These are phyloP conservation scores for Ettlia oleoabundans DNA, from an alignment of 139 green algal species.

Conservation along the genomic window DNA sequence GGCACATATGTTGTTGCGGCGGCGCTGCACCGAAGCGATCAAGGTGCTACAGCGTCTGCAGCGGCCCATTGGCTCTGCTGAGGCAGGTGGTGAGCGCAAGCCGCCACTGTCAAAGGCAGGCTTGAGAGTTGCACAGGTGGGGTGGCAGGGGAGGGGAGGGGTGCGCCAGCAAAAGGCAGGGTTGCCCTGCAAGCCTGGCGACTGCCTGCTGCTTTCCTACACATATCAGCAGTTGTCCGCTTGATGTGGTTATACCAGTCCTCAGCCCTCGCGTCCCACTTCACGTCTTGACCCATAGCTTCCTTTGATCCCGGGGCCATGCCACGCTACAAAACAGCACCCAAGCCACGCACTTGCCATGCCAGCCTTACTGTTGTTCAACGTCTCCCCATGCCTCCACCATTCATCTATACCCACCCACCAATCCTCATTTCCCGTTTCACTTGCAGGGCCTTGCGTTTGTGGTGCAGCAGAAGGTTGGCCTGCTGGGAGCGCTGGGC, in stretches of 20 bases:
- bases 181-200: background rate
- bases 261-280: too few relatives aligned
- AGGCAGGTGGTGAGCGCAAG: background rate
- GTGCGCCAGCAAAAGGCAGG: background rate
- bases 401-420: too few relatives aligned
- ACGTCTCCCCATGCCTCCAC: too few relatives aligned
- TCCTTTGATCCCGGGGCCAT: too few relatives aligned
- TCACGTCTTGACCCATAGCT: too few relatives aligned
- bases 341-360: too few relatives aligned
- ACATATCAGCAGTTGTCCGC: too few relatives aligned
- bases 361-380: too few relatives aligned
- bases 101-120: constrained; percentile 22
- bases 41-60: background rate
- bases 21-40: constrained; percentile 5
- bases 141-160: background rate
- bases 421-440: background rate
- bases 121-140: constrained; percentile 16
- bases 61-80: background rate
- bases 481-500: background rate
- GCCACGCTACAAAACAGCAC: too few relatives aligned
- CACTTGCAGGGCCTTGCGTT: constrained; percentile 31
- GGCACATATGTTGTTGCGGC: background rate
- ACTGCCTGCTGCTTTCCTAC: too few relatives aligned
- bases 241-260: too few relatives aligned
- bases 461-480: constrained; percentile 32